These are phyloP conservation scores for Solanum pinnatisectum DNA, from an alignment of 257 asterid genomes.

Conservation along the genomic window DNA sequence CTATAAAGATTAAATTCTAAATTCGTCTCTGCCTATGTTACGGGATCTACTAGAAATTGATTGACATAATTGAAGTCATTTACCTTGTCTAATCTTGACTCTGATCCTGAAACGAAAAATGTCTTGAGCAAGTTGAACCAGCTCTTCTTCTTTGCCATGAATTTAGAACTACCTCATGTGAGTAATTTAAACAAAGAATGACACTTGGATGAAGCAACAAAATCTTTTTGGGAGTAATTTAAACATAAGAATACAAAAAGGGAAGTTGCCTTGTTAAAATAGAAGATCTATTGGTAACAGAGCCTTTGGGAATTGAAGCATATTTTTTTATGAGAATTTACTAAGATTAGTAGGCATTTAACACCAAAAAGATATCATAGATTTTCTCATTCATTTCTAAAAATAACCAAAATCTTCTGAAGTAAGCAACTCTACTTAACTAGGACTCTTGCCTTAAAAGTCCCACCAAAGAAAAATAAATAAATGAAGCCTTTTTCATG, in stretches of 20 bases:
- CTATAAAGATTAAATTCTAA: background rate
- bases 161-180: background rate
- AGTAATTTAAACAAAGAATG: background rate
- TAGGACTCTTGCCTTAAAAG: background rate
- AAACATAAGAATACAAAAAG: background rate
- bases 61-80: background rate
- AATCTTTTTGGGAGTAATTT: background rate
- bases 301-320: background rate
- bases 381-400: slow-evolving; percentile 1
- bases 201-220: background rate
- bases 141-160: slow-evolving; percentile 65
- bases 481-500: background rate
- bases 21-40: background rate
- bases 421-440: background rate
- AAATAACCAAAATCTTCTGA: background rate
- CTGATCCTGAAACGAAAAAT: slow-evolving; percentile 49
- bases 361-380: background rate
- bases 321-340: background rate
- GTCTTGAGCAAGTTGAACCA: slow-evolving; percentile 58
- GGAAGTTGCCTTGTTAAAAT: background rate
- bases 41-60: background rate
- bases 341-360: background rate
- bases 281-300: background rate
- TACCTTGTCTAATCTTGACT: slow-evolving; percentile 62
- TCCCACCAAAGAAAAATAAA: background rate